Evolutionary conservation across 2,329 filamentous ascomycete genomes (phyloP), one percentile per base, ranked within the genome.

Genomic region (Fusarium sp.): DNA sequence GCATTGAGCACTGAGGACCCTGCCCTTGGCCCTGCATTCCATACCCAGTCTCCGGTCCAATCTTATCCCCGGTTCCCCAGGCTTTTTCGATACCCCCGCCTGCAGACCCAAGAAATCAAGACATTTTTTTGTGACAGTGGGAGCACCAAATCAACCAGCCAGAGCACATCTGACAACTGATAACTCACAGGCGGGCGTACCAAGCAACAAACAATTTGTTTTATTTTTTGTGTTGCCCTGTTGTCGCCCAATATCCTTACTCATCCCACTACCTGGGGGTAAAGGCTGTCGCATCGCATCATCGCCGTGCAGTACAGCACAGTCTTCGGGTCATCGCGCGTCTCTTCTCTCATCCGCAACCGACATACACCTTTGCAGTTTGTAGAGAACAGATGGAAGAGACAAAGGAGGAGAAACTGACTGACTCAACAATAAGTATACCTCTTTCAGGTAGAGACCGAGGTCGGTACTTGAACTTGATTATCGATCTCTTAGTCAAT

Each of bases 31-130:
- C 20, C 48, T 57, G 30, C 46, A 52, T 25, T 49, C 11, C 53
- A 35, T 33, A 53, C 54, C 63, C 45, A 60, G 65, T 39, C 17
- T 37, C 60, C 52, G 58, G 59, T 60, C 63, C 63, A 64, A 60
- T 71, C 67, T 55, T 53, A 62, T 62, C 70, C 70, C 70, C 58
- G 54, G 70, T 62, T 71, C 70, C 68, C 69, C 70, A 71, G 67
- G 65, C 62, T 67, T 62, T 54, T 19, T 35, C 17, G 33, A 55
- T 54, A 22, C 27, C 56, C 66, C 61, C 62, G 56, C 62, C 62
- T 65, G 56, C 56, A 51, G 51, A 44, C 40, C 17, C 17, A n/a
- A 56, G 49, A 66, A 66, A 51, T 52, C 32, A 35, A 69, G 51
- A 56, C 62, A 65, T 44, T 62, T 51, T 51, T 51, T 30, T 52